Conservation (phyloP, 2,329 filamentous ascomycete species). For the Cytospora schulzeri region DNA sequence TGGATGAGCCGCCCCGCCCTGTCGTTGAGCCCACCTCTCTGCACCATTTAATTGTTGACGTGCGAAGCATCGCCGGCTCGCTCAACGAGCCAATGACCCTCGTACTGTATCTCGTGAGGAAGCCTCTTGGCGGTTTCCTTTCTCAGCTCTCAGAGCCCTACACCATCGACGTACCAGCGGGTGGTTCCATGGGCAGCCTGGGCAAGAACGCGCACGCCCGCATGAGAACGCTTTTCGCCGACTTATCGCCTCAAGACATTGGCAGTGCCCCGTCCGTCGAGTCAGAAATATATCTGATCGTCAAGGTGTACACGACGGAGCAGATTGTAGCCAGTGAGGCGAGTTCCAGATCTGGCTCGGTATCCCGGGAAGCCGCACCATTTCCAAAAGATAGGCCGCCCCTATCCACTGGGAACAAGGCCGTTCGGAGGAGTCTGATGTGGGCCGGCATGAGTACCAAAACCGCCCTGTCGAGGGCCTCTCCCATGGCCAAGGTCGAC, state of each 20-base stretch:
- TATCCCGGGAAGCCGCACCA: slow-evolving; percentile 39
- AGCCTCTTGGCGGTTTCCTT: slow-evolving; percentile 63
- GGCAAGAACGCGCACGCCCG: slow-evolving; percentile 66
- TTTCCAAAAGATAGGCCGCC: slow-evolving; percentile 51
- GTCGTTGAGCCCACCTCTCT: slow-evolving; percentile 69
- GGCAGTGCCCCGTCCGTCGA: slow-evolving; percentile 64
- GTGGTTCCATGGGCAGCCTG: slow-evolving; percentile 69
- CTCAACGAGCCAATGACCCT: slow-evolving; percentile 76
- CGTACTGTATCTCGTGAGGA: slow-evolving; percentile 76
- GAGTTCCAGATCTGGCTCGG: slow-evolving; percentile 53
- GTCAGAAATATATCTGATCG: slow-evolving; percentile 78
- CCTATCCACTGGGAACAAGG: slow-evolving; percentile 53
- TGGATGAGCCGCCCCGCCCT: slow-evolving; percentile 77
- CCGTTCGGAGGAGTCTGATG: slow-evolving; percentile 67
- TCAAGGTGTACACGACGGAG: slow-evolving; percentile 70
- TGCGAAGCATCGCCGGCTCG: slow-evolving; percentile 79
- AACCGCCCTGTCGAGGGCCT: slow-evolving; percentile 55
- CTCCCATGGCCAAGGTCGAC: slow-evolving; percentile 58
- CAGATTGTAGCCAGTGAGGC: slow-evolving; percentile 51
- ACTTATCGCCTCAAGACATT: slow-evolving; percentile 76
- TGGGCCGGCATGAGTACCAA: slow-evolving; percentile 65
- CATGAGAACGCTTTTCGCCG: slow-evolving; percentile 84
- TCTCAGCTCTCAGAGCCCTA: slow-evolving; percentile 81
- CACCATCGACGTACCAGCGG: slow-evolving; percentile 73
- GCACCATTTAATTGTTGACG: slow-evolving; percentile 80